Base-by-base conservation (phyloP, 768 basidiomycete species). In the Boletus pseudo-olivaceus region DNA sequence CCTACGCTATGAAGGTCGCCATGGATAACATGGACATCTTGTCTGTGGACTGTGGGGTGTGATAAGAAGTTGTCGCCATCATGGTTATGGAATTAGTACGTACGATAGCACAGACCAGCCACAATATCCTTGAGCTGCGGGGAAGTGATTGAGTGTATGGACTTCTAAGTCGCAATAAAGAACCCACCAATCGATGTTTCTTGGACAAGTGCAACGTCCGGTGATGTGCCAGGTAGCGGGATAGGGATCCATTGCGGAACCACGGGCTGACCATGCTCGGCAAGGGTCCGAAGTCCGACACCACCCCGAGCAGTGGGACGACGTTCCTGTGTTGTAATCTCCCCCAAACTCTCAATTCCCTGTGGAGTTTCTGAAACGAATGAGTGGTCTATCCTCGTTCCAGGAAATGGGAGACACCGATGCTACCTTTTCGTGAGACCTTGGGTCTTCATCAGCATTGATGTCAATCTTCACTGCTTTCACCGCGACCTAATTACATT, bases 1-100 rank as follows among this genome's bases (percentile, higher is more conserved):
- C 68, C 14, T 54, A 73, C 71, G 1, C 71, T 73, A 46, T 75
- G 69, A 11, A 75, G 60, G 52, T 76, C 73, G 9, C 71, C 72
- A 48, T 75, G 74, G 2, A 71, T 46, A 14, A 75, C 44, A 23
- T 23, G 23, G 23, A 23, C 23, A 6, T 11, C 42, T 9, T 56
- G 23, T 29, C 26, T 33, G n/a, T 72, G 68, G 7, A 68, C 69
- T 68, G 20, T 43, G 41, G 11, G 4, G 2, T 3, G 5, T 15
- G 10, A 27, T 57, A 1, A 54, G 43, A n/a, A 41, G 11, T 14
- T 17, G 10, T 41, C 20, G 23, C 1, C 27, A 27, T 17, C 29
- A 34, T 7, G 14, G 5, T 7, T 11, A 19, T 47, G 8, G 26
- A 30, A 17, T 41, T 42, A 20, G 9, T 15, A 54, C 69, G 17